Evolutionary conservation across 306 rosid species (phyloP).

Genomic region (Acacia acuminata): DNA sequence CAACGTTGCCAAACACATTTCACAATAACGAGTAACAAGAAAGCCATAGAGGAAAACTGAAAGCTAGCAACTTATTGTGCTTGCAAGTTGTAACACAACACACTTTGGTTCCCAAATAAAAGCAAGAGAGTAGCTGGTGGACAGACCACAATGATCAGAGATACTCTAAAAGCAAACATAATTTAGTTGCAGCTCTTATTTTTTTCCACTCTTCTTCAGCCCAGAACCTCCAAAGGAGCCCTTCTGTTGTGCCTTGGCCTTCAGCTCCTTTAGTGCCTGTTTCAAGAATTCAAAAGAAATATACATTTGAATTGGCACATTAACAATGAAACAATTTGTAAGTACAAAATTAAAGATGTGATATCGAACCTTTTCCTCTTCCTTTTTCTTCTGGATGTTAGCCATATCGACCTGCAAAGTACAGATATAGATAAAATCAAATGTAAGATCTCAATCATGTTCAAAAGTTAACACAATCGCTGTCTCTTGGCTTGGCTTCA

Average conservation of each 20-base stretch:
- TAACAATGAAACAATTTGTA: neutral
- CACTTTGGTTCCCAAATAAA: conserved; percentile 26
- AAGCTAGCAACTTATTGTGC: conserved; percentile 33
- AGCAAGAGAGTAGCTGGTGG: neutral
- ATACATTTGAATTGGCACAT: conserved; percentile 2
- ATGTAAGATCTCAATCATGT: conserved; percentile 1
- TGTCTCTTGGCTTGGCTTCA: neutral
- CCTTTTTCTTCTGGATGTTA: conserved; percentile 91
- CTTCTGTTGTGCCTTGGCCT: conserved; percentile 79
- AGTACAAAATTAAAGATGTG: neutral
- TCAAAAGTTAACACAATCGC: neutral
- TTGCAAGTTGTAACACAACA: conserved; percentile 26
- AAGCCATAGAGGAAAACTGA: conserved; percentile 8
- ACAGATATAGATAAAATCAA: neutral
- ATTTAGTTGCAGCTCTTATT: conserved; percentile 47
- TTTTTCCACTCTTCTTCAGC: conserved; percentile 91
- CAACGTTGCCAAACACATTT: neutral
- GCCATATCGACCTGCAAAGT: conserved; percentile 72
- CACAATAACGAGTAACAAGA: neutral
- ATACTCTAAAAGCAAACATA: conserved; percentile 5
- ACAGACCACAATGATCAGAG: conserved; percentile 34
- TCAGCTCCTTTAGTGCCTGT: conserved; percentile 84
- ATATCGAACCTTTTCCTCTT: conserved; percentile 81
- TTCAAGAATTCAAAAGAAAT: conserved; percentile 12
- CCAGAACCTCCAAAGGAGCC: conserved; percentile 81